Percentiles rank a stretch among this genome's conserved stretches.
Conservation (phyloP, 2,329 filamentous ascomycete species). For the Parascedosporium putredinis region DNA sequence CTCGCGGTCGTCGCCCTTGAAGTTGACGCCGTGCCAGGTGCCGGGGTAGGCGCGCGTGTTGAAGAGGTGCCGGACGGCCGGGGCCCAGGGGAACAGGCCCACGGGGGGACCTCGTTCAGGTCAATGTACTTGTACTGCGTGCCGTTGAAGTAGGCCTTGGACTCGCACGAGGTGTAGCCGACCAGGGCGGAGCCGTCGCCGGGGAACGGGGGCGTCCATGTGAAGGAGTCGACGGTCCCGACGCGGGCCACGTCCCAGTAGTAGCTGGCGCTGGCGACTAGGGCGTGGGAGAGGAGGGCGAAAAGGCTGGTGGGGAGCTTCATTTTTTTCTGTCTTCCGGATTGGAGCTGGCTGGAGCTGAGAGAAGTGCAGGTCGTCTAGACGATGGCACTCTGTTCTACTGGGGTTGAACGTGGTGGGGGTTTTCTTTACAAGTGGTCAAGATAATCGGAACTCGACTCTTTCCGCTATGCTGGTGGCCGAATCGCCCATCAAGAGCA, state of each 20-base stretch:
- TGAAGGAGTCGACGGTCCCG: slow-evolving; percentile 25
- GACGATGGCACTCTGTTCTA: too few relatives aligned
- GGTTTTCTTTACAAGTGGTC: too few relatives aligned
- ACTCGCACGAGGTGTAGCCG: slow-evolving; percentile 19
- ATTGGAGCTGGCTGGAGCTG: not conserved
- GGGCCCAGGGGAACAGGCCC: slow-evolving; percentile 28
- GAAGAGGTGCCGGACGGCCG: slow-evolving; percentile 29
- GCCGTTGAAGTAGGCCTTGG: slow-evolving; percentile 24
- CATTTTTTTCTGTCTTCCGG: not conserved
- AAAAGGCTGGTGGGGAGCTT: not conserved
- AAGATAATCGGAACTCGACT: too few relatives aligned
- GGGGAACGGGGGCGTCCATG: slow-evolving; percentile 30
- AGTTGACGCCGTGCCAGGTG: slow-evolving; percentile 40
- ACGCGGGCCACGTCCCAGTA: slow-evolving; percentile 6
- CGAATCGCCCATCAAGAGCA: not conserved
- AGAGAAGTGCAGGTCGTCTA: too few relatives aligned
- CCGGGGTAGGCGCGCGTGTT: slow-evolving; percentile 34
- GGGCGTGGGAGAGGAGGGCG: not conserved
- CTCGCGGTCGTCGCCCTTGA: slow-evolving; percentile 37
- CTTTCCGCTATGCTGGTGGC: too few relatives aligned
- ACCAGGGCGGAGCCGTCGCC: not conserved
- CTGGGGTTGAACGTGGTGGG: not conserved
- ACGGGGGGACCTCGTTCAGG: slow-evolving; percentile 25
- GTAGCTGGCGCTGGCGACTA: not conserved
- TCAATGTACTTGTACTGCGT: slow-evolving; percentile 33